phyloP scores from a whole-genome alignment of 2,329 filamentous ascomycete species.

The Trichoderma cornu-damae region DNA sequence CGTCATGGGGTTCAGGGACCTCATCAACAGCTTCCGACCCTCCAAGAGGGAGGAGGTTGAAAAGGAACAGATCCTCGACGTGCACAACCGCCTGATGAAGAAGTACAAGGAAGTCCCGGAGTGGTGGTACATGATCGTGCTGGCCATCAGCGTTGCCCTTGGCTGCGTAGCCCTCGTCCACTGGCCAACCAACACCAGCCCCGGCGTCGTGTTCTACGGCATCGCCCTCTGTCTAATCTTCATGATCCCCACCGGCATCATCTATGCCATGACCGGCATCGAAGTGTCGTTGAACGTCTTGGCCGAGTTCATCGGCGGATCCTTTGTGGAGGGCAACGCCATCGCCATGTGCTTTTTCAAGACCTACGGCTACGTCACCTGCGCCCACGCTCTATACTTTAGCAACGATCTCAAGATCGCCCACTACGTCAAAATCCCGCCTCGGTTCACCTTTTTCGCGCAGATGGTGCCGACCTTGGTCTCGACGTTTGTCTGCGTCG shows the following conservation, averaged over 20 bases:
- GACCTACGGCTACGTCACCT: constrained; percentile 36
- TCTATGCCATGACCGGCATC: constrained; percentile 42
- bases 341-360: constrained; percentile 27
- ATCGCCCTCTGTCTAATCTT: constrained; percentile 38
- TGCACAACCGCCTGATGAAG: constrained; percentile 38
- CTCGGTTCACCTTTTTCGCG: constrained; percentile 42
- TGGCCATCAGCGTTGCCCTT: constrained; percentile 28
- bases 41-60: constrained; percentile 5
- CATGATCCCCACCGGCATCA: constrained; percentile 39
- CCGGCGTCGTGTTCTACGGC: constrained; percentile 39
- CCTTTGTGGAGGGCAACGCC: constrained; percentile 24
- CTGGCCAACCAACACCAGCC: constrained; percentile 40
- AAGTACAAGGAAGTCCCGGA: constrained; percentile 42
- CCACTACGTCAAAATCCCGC: constrained; percentile 48
- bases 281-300: constrained; percentile 40
- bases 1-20: constrained; percentile 10
- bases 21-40: constrained; percentile 16
- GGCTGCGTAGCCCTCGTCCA: constrained; percentile 30
- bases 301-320: constrained; percentile 38
- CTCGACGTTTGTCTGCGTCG: constrained; percentile 28
- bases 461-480: constrained; percentile 44
- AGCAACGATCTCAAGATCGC: constrained; percentile 47
- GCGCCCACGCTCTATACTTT: constrained; percentile 40
- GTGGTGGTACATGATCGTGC: constrained; percentile 43
- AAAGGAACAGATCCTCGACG: constrained; percentile 26